phyloP scores from a whole-genome alignment of 2,329 filamentous ascomycete genomes.

The Xylaria sp. region DNA sequence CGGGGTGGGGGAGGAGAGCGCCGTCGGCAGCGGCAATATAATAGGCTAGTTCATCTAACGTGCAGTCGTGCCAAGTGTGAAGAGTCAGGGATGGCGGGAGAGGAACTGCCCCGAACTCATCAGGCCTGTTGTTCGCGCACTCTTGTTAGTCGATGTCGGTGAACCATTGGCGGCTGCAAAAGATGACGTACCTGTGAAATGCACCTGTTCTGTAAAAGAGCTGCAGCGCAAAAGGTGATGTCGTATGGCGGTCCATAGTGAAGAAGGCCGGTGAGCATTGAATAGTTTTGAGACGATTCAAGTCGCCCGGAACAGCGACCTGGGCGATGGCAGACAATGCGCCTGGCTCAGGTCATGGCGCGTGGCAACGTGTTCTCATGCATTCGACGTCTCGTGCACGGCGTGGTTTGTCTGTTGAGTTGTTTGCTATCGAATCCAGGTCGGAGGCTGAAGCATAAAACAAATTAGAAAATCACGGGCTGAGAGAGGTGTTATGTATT shows the following conservation, averaged over 20 bases:
- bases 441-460: no score
- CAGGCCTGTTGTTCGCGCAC: constrained; percentile 60
- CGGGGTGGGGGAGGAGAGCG: constrained; percentile 73
- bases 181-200: constrained; percentile 70
- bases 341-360: constrained; percentile 41
- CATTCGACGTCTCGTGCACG: not conserved
- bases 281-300: not conserved
- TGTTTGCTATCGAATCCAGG: no score
- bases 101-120: constrained; percentile 71
- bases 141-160: constrained; percentile 33
- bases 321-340: constrained; percentile 27
- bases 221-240: constrained; percentile 84
- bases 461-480: no score
- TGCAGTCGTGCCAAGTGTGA: constrained; percentile 87
- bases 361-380: constrained; percentile 2
- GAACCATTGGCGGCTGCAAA: constrained; percentile 26
- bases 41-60: constrained; percentile 81
- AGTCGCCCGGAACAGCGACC: constrained; percentile 12
- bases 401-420: not conserved
- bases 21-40: constrained; percentile 74
- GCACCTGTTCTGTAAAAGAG: constrained; percentile 81
- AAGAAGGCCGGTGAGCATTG: constrained; percentile 2
- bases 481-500: not conserved
- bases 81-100: constrained; percentile 78
- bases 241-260: constrained; percentile 69